Evolutionary conservation across 2,329 filamentous ascomycete genomes (phyloP).

Genomic region (Fusarium irregulare): DNA sequence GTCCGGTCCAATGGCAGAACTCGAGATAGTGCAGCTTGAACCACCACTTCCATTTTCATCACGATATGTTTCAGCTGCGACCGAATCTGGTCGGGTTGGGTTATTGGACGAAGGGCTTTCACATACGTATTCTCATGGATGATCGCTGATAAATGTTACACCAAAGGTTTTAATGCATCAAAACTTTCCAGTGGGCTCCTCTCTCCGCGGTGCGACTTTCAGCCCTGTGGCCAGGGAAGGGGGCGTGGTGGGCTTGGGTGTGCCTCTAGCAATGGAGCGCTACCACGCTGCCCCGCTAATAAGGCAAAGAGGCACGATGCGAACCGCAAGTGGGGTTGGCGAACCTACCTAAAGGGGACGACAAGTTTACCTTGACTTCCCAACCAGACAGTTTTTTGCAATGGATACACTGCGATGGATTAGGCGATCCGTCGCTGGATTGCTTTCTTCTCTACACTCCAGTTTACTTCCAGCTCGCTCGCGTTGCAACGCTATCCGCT

Average conservation of each 20-base stretch:
- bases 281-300: background rate
- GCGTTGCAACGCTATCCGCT: background rate
- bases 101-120: background rate
- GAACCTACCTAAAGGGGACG: background rate
- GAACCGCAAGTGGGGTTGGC: background rate
- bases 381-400: background rate
- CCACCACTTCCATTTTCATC: background rate
- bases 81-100: background rate
- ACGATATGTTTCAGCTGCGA: background rate
- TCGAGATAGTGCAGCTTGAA: background rate
- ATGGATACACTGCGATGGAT: background rate
- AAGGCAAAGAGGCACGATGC: background rate
- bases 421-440: background rate
- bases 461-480: background rate
- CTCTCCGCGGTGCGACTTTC: background rate
- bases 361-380: background rate
- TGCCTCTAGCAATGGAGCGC: too few relatives aligned
- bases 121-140: background rate
- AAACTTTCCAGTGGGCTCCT: background rate
- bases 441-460: background rate
- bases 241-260: background rate
- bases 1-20: background rate
- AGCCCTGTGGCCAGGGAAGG: background rate
- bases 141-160: background rate
- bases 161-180: background rate